Evolutionary conservation across 352 stramenopile genomes (phyloP), one percentile per base, ranked within the genome.

Genomic region (Pythium vanterpoolii): DNA sequence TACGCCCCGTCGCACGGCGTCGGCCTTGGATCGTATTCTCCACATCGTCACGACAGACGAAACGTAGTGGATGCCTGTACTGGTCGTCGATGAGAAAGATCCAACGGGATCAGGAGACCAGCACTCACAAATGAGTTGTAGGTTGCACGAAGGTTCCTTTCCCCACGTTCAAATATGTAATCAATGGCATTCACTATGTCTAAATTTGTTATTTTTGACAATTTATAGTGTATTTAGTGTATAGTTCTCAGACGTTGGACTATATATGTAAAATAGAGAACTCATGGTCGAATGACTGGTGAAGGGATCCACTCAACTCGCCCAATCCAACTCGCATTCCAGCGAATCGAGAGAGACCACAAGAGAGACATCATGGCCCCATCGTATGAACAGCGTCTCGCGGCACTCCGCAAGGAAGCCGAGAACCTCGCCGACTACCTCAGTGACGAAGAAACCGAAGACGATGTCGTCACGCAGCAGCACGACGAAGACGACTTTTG

Each of bases 321-420:
- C 31, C 31, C 31, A n/a, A n/a, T n/a, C n/a, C n/a, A n/a, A n/a
- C n/a, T n/a, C n/a, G n/a, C n/a, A n/a, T n/a, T n/a, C 31, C 31
- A 36, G 11, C 6, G 11, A 11, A 36, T 36, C 31, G 6, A 11
- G 11, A 76, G 23, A 68, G 68, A 21, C 51, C 62, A 16, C 60
- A 68, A 27, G 18, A 31, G 66, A 27, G 18, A 31, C 43, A 30
- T 33, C 42, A 91, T 90, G 79, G 69, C 76, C 30, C 78, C 69
- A 39, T 83, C 82, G 76, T 90, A 89, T 58, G 83, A 92, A 68
- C 76, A 90, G 68, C 88, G 89, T 67, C 71, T 95, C 52, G 77
- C 78, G 66, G 64, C 66, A 23, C 74, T 95, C 9, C 72, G 74
- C 56, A 80, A 80, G 55, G 81, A 93, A 69, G 83, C 74, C 10